phyloP scores from a whole-genome alignment of 75 land plant species.

The Pinus taeda region DNA sequence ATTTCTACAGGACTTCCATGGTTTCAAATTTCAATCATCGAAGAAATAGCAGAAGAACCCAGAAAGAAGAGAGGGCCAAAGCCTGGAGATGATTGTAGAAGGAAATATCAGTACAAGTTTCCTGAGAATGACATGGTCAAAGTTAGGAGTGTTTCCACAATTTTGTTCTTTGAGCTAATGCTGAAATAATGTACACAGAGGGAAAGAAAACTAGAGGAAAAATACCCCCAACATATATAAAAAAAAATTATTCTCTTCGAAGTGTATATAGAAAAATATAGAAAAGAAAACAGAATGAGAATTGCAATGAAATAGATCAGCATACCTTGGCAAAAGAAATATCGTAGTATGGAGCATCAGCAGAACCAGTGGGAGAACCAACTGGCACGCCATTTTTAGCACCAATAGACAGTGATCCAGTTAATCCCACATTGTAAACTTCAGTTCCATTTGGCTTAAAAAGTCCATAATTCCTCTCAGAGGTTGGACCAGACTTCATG shows the following conservation, averaged over 20 bases:
- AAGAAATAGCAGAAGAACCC: neutral
- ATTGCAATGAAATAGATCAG: neutral
- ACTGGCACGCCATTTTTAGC: neutral
- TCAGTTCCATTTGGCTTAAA: slow-evolving; percentile 37
- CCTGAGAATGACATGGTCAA: neutral
- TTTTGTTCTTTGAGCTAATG: neutral
- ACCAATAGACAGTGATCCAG: neutral
- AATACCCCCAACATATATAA: no score
- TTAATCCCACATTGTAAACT: slow-evolving; percentile 21
- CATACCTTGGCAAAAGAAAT: neutral
- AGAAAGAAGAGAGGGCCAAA: neutral
- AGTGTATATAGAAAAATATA: no score
- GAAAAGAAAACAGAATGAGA: neutral
- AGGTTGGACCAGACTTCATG: slow-evolving; percentile 50
- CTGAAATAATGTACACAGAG: no score
- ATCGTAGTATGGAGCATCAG: neutral
- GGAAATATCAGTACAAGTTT: neutral
- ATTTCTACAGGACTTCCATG: neutral
- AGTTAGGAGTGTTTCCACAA: neutral
- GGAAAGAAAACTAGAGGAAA: no score
- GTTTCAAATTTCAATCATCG: slow-evolving; percentile 1
- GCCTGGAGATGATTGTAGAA: neutral
- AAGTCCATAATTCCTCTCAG: slow-evolving; percentile 67
- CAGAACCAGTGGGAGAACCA: neutral
- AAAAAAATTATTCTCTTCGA: no score